A percentile compares a stretch with the other conserved stretches of the same genome.
These are phyloP conservation scores for Suillus cothurnatus DNA, from an alignment of 768 basidiomycete species.

Conservation along the genomic window DNA sequence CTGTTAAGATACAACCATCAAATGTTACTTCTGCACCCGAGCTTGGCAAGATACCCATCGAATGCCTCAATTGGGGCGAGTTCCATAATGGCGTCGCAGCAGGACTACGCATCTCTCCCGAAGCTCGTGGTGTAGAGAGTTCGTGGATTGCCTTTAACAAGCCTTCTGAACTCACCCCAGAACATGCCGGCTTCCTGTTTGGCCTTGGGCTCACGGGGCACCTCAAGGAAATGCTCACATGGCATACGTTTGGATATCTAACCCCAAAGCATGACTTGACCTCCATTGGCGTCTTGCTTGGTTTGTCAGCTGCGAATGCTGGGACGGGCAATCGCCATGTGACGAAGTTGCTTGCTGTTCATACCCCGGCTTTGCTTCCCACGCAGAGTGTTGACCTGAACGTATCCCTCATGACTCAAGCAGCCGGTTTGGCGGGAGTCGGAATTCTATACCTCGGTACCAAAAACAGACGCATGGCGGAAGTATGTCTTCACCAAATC, in stretches of 20 bases:
- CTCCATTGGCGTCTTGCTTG: constrained; percentile 89
- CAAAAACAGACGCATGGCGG: constrained; percentile 88
- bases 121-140: constrained; percentile 78
- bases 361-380: constrained; percentile 91
- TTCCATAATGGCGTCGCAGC: constrained; percentile 98
- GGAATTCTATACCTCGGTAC: constrained; percentile 91
- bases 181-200: constrained; percentile 95
- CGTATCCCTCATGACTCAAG: constrained; percentile 86
- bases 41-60: constrained; percentile 67
- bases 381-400: constrained; percentile 87
- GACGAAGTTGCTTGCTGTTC: constrained; percentile 89
- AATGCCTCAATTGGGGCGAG: constrained; percentile 88
- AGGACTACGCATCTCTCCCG: constrained; percentile 79
- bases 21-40: constrained; percentile 68
- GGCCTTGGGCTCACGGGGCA: constrained; percentile 94
- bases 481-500: constrained; percentile 86
- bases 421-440: constrained; percentile 83
- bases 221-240: constrained; percentile 84
- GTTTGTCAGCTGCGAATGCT: constrained; percentile 88
- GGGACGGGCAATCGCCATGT: constrained; percentile 86
- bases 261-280: constrained; percentile 97
- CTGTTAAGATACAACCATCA: constrained; percentile 72
- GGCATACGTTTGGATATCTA: constrained; percentile 95
- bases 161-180: constrained; percentile 84
- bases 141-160: constrained; percentile 98